Percentiles rank a stretch among this genome's conserved stretches.
Conservation (phyloP, 164 flowering plant species). For the Warburgia ugandensis region DNA sequence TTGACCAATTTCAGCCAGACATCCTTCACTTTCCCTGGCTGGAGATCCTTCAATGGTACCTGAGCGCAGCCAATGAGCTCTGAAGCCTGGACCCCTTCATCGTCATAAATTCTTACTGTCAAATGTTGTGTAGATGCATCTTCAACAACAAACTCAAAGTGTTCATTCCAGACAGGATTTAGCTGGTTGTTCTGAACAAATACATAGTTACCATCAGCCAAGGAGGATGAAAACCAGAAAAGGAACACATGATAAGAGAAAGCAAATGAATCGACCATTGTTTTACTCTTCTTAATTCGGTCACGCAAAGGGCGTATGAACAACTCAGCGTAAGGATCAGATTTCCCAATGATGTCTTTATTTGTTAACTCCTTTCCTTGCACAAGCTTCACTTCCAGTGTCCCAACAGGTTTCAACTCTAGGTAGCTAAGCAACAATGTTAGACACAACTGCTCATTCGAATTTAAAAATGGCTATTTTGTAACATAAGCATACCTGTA, state of each 20-base stretch:
- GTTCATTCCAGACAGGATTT: constrained; percentile 98
- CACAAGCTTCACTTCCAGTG: constrained; percentile 91
- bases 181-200: constrained; percentile 73
- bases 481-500: constrained; percentile 50
- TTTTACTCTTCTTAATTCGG: constrained; percentile 75
- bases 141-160: constrained; percentile 86
- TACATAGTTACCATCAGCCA: not conserved
- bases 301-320: constrained; percentile 80
- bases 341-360: constrained; percentile 90
- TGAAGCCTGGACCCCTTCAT: constrained; percentile 88
- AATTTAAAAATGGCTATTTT: not conserved
- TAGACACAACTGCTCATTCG: not conserved
- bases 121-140: constrained; percentile 87
- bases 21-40: constrained; percentile 97
- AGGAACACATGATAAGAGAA: not conserved
- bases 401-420: constrained; percentile 91
- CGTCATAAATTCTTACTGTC: constrained; percentile 72
- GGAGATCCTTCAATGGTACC: constrained; percentile 51
- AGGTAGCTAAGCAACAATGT: constrained; percentile 63
- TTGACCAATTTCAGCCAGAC: constrained; percentile 94
- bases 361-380: constrained; percentile 90
- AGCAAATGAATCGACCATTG: constrained; percentile 47
- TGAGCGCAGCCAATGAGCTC: constrained; percentile 91
- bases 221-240: not conserved
- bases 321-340: constrained; percentile 91